Percentiles rank a stretch among this genome's conserved stretches.
phyloP scores from a whole-genome alignment of 148 eudicot genomes.

The Polygonum maritimum region DNA sequence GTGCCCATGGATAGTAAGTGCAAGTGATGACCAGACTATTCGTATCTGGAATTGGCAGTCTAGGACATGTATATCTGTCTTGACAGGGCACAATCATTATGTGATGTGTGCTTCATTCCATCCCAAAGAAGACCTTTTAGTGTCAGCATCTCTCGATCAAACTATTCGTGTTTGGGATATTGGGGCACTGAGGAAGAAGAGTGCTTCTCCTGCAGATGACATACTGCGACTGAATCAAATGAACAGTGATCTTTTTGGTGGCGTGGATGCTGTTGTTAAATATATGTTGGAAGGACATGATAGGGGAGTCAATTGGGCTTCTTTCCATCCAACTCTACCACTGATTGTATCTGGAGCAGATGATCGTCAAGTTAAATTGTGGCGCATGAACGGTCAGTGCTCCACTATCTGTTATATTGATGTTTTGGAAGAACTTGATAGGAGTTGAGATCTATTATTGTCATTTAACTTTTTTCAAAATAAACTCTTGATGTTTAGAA shows the following conservation, averaged over 20 bases:
- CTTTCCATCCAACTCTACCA: slow-evolving; percentile 88
- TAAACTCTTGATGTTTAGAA: background rate
- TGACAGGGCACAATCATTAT: slow-evolving; percentile 94
- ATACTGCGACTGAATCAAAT: slow-evolving; percentile 63
- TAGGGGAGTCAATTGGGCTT: slow-evolving; percentile 94
- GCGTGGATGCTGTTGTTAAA: slow-evolving; percentile 83
- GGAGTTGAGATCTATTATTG: background rate
- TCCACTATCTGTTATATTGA: slow-evolving; percentile 15
- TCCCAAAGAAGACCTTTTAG: slow-evolving; percentile 86
- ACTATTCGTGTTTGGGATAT: slow-evolving; percentile 97
- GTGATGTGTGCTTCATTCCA: slow-evolving; percentile 96
- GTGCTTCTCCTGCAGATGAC: slow-evolving; percentile 78
- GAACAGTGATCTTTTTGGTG: slow-evolving; percentile 82
- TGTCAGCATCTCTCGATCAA: slow-evolving; percentile 92
- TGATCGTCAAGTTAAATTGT: slow-evolving; percentile 90
- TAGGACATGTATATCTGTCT: slow-evolving; percentile 77
- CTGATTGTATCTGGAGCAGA: slow-evolving; percentile 91
- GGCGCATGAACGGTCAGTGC: slow-evolving; percentile 87
- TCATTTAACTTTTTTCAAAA: background rate
- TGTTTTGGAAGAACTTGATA: background rate
- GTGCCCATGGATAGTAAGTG: slow-evolving; percentile 90
- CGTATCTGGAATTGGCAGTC: slow-evolving; percentile 98
- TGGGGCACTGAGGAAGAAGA: slow-evolving; percentile 66
- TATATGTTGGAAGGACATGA: slow-evolving; percentile 94
- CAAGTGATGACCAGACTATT: slow-evolving; percentile 96